These are phyloP conservation scores for Microglena sp. DNA, from an alignment of 139 green algal genomes.

Conservation along the genomic window DNA sequence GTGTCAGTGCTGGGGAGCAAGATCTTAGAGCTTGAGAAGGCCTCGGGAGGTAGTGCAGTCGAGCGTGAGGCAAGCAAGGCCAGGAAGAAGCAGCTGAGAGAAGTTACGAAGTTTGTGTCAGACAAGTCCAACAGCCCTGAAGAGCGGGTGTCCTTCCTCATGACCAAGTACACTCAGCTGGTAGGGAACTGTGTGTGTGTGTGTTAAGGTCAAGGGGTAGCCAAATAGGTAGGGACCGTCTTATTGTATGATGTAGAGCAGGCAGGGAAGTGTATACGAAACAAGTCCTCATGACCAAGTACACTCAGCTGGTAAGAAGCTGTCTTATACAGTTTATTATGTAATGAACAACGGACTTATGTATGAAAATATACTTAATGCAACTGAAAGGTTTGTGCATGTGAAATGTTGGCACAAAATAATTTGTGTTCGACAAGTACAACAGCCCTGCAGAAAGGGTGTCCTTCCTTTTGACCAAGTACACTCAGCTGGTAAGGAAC, in stretches of 20 bases:
- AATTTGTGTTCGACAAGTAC: constrained; percentile 14
- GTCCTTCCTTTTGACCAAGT: constrained; percentile 22
- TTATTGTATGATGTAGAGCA: no score
- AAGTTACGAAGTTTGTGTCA: constrained; percentile 26
- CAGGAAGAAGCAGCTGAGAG: constrained; percentile 24
- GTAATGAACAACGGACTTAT: no score
- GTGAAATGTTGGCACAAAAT: no score
- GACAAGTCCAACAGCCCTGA: constrained; percentile 16
- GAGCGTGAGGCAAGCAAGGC: constrained; percentile 21
- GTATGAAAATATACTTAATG: no score
- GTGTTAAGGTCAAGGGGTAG: no score
- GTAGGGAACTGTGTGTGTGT: no score
- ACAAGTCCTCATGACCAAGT: no score
- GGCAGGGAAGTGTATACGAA: no score
- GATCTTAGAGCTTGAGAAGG: constrained; percentile 11
- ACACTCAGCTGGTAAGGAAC: constrained; percentile 31
- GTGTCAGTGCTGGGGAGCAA: background rate
- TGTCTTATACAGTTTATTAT: no score
- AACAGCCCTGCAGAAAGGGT: constrained; percentile 25
- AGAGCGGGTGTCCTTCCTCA: constrained; percentile 24
- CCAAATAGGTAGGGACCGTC: no score
- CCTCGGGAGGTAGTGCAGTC: background rate
- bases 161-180: constrained; percentile 28
- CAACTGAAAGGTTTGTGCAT: no score
- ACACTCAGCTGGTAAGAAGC: no score